Percentiles rank a stretch among this genome's conserved stretches.
Conservation (phyloP, 2,329 filamentous ascomycete species). For the Monosporascus sp. region DNA sequence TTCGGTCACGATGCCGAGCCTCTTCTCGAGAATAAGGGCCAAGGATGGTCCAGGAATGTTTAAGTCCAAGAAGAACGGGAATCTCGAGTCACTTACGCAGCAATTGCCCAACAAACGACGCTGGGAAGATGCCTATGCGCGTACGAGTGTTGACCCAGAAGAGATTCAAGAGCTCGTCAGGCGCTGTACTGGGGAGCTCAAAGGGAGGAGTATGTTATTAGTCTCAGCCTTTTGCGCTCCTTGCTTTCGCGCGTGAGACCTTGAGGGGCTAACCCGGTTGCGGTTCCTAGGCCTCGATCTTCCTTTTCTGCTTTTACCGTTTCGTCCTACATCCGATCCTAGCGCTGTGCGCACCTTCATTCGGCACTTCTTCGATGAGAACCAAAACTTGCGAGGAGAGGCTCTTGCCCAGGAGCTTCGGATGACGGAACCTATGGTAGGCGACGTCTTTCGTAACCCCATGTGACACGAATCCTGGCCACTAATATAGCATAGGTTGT, state of each 20-base stretch:
- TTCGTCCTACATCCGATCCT: slow-evolving; percentile 87
- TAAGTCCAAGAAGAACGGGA: slow-evolving; percentile 61
- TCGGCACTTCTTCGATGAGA: slow-evolving; percentile 79
- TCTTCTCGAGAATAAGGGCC: slow-evolving; percentile 64
- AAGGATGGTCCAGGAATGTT: slow-evolving; percentile 59
- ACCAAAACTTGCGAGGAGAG: slow-evolving; percentile 61
- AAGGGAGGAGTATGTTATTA: slow-evolving; percentile 72
- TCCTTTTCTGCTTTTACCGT: slow-evolving; percentile 89
- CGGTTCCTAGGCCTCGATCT: slow-evolving; percentile 66
- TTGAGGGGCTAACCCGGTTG: slow-evolving; percentile 6
- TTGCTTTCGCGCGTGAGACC: background rate
- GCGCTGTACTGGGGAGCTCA: slow-evolving; percentile 84
- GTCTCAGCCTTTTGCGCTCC: background rate
- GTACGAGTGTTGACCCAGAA: slow-evolving; percentile 76
- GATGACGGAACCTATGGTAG: slow-evolving; percentile 88
- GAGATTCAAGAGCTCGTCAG: slow-evolving; percentile 85
- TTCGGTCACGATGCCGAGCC: slow-evolving; percentile 44
- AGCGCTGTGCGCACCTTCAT: slow-evolving; percentile 89
- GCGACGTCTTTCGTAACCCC: slow-evolving; percentile 20
- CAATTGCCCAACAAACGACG: slow-evolving; percentile 61
- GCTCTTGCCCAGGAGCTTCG: slow-evolving; percentile 77
- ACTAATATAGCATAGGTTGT: slow-evolving; percentile 58
- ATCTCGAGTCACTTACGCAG: slow-evolving; percentile 43
- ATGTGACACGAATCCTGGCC: slow-evolving; percentile 14
- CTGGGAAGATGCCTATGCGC: slow-evolving; percentile 85